These are phyloP conservation scores for Plectosphaerella cucumerina DNA, from an alignment of 2,329 filamentous ascomycete genomes.

Conservation along the genomic window DNA sequence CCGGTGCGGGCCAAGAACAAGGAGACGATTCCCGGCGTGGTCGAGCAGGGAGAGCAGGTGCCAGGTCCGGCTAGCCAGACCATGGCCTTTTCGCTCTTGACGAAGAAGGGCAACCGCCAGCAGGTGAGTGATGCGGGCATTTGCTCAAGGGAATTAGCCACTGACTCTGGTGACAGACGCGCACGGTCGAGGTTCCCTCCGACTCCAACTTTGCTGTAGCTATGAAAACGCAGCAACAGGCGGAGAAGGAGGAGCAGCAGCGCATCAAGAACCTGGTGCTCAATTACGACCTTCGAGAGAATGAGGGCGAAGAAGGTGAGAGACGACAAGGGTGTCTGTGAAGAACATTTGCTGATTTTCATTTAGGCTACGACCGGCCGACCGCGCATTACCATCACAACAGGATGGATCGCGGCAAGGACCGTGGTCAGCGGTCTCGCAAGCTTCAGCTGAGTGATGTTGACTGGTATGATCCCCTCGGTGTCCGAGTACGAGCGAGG, in stretches of 20 bases:
- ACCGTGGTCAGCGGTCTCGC: slow-evolving; percentile 75
- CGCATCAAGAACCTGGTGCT: slow-evolving; percentile 97
- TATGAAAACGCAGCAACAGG: slow-evolving; percentile 93
- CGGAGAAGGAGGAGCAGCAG: slow-evolving; percentile 93
- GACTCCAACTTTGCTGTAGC: slow-evolving; percentile 94
- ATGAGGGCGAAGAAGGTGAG: slow-evolving; percentile 71
- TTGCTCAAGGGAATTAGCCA: background rate
- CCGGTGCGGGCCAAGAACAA: slow-evolving; percentile 69
- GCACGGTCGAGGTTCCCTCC: slow-evolving; percentile 82
- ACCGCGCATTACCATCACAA: slow-evolving; percentile 45
- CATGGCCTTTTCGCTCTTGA: slow-evolving; percentile 97
- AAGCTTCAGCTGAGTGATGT: slow-evolving; percentile 95
- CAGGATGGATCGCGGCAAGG: slow-evolving; percentile 53
- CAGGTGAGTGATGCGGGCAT: slow-evolving; percentile 52
- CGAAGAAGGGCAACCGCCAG: slow-evolving; percentile 92
- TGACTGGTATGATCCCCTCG: slow-evolving; percentile 69
- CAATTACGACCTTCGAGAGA: slow-evolving; percentile 90
- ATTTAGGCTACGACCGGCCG: slow-evolving; percentile 46
- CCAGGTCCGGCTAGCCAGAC: slow-evolving; percentile 39
- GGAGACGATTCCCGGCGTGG: slow-evolving; percentile 9
- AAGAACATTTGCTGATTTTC: slow-evolving; percentile 46
- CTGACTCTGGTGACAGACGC: slow-evolving; percentile 55
- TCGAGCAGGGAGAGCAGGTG: background rate
- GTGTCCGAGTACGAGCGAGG: slow-evolving; percentile 8
- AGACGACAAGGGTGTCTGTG: background rate